Evolutionary conservation across 2,329 filamentous ascomycete genomes (phyloP), one percentile per base, ranked within the genome.

Genomic region (Alternaria arbusti): DNA sequence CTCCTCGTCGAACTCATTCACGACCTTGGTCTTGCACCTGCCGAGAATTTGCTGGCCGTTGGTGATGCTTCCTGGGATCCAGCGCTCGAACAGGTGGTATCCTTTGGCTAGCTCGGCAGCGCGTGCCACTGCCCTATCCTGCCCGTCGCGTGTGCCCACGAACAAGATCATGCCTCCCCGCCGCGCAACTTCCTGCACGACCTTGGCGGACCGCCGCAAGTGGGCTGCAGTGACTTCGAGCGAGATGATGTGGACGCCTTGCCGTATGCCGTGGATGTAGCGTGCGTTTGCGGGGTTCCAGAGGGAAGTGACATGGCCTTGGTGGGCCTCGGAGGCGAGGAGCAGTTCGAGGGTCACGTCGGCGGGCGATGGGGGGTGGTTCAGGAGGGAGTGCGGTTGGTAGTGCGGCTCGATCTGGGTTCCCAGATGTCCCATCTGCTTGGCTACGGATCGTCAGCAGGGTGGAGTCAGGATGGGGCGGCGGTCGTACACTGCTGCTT

Each of bases 201-300:
- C 89, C 72, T 94, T 92, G n/a, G 94, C 93, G 5, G 96, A 94
- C 54, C 96, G 90, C n/a, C 95, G 90, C 59, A 99, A 87, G 81
- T 98, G 91, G 15, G 94, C 91, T 13, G 94, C 93, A 30, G 92
- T 98, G 64, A 89, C 87, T 78, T 99, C 96, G 4, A 98, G 89
- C 10, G 91, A 91, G 80, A 99, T 97, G 78, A 99, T 94, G 82
- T 97, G 95, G 65, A 97, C 90, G 15, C 91, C 93, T 70, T 96
- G 88, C 47, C 96, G 87, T 65, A 97, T 88, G 72, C 96, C 96
- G 79, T 92, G 94, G 78, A 99, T 98, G 83, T 98, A 98, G 70
- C 92, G 88, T 68, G 94, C 90, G 83, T 98, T 99, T 56, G 89
- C 90, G 11, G 96, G 94, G 82, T 99, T 97, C 96, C 96, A 99